Evolutionary conservation across 345 rosid species (phyloP), one percentile per base, ranked within the genome.

Genomic region (Syzygium grande): DNA sequence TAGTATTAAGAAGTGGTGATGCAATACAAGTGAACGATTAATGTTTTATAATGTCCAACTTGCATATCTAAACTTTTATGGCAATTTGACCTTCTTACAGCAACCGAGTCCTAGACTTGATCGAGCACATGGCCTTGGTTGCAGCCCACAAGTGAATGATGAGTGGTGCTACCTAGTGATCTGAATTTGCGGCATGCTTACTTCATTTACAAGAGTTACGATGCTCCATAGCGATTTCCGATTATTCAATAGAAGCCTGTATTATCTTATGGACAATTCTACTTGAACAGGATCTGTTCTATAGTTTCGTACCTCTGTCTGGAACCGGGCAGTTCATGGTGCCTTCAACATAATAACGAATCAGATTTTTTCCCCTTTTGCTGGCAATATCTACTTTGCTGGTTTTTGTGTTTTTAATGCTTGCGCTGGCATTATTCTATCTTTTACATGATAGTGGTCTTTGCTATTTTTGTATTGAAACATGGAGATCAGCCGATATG

Each of bases 21-120:
- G 22, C 79, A 30, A 68, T 30, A 68, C 41, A 38, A 68, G 79
- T 34, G 79, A 21, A 68, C 9, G n/a, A 34, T 34, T 34, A 68
- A 68, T 68, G 80, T 68, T 68, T 68, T 19, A 68, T 68, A 17
- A 68, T 34, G 80, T 68, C 80, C 87, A 56, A 58, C 23, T 27
- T 6, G 15, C 25, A 22, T 49, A 10, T 86, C 6, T 86, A 58
- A 59, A 38, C 49, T 46, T 41, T 6, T 51, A 49, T 43, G 21
- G 52, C 59, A 46, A 12, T 49, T 41, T 87, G 19, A 25, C 54
- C 6, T 63, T 52, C 27, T 78, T 89, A 46, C 95, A 96, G 99
- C 95, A 98, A 94, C 92, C 97, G 99, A 86, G 99, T 98, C 88
- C 95, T 95, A 92, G 99, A 96, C 94, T 94, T 98, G 90, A 96